Conservation (phyloP, 441 rosid species). For the Biscutella auriculata region DNA sequence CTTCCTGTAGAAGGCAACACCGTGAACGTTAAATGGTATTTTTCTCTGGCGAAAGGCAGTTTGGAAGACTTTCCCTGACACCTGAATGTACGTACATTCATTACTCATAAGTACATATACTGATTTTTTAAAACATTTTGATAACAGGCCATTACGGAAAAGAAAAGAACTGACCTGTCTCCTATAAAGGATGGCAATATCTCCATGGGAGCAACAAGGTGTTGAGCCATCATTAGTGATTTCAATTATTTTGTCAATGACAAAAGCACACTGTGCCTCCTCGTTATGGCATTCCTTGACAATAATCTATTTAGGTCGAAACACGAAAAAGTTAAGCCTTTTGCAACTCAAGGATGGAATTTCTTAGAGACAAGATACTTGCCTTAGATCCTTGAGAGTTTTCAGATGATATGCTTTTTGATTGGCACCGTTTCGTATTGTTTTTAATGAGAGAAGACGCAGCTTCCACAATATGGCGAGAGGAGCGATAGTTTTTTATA, state of each 20-base stretch:
- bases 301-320: conserved; percentile 36
- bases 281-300: conserved; percentile 86
- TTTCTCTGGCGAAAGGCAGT: conserved; percentile 72
- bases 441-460: conserved; percentile 74
- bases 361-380: conserved; percentile 12
- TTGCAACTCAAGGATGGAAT: neutral
- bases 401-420: conserved; percentile 61
- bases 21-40: conserved; percentile 88
- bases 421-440: conserved; percentile 53
- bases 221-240: conserved; percentile 31
- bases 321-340: neutral
- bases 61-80: conserved; percentile 82
- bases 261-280: conserved; percentile 76
- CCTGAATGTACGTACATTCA: conserved; percentile 34
- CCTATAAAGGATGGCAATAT: conserved; percentile 77
- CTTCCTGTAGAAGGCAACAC: conserved; percentile 90
- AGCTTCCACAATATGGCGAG: conserved; percentile 85
- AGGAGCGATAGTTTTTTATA: conserved; percentile 74
- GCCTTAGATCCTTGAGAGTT: conserved; percentile 89
- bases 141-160: conserved; percentile 4
- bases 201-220: conserved; percentile 49
- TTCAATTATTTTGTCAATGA: conserved; percentile 81
- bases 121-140: neutral
- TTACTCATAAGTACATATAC: conserved; percentile 1
- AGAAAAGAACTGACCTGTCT: conserved; percentile 62